These are phyloP conservation scores for Fusarium keratoplasticum DNA, from an alignment of 2,329 filamentous ascomycete genomes.

Conservation along the genomic window DNA sequence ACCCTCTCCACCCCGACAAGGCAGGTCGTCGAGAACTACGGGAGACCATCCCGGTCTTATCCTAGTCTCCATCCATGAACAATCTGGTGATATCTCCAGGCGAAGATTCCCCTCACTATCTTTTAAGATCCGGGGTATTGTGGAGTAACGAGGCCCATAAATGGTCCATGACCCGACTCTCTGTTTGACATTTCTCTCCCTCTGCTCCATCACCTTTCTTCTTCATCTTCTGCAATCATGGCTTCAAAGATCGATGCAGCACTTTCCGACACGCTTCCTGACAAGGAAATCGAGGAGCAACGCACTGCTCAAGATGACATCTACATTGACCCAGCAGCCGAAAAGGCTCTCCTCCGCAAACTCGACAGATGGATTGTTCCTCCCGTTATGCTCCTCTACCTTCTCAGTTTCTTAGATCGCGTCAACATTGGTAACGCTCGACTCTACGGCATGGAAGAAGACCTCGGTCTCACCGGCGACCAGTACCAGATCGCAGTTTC, in stretches of 20 bases:
- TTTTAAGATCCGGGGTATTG: conserved; percentile 32
- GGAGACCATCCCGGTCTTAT: conserved; percentile 17
- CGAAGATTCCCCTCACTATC: neutral
- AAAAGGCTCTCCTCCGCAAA: conserved; percentile 62
- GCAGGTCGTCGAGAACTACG: conserved; percentile 2
- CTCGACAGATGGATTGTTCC: conserved; percentile 73
- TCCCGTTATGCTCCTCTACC: conserved; percentile 70
- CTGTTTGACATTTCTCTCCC: neutral
- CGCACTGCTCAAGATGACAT: conserved; percentile 29
- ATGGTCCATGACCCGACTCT: conserved; percentile 13
- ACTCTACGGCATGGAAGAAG: conserved; percentile 71
- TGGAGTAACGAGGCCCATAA: conserved; percentile 37
- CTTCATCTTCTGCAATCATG: conserved; percentile 18
- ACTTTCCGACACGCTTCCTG: conserved; percentile 2
- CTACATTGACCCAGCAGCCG: conserved; percentile 46
- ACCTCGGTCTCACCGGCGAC: conserved; percentile 66
- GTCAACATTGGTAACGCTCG: conserved; percentile 67
- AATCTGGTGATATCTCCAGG: conserved; percentile 15
- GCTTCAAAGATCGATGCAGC: conserved; percentile 17
- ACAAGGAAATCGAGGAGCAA: conserved; percentile 37
- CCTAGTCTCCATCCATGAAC: neutral
- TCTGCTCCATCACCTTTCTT: neutral
- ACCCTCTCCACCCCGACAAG: conserved; percentile 12
- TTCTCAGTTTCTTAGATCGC: conserved; percentile 52
- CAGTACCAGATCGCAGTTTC: conserved; percentile 63